Evolutionary conservation across 345 rosid genomes (phyloP), one percentile per base, ranked within the genome.

Genomic region (Euclidium syriacum): DNA sequence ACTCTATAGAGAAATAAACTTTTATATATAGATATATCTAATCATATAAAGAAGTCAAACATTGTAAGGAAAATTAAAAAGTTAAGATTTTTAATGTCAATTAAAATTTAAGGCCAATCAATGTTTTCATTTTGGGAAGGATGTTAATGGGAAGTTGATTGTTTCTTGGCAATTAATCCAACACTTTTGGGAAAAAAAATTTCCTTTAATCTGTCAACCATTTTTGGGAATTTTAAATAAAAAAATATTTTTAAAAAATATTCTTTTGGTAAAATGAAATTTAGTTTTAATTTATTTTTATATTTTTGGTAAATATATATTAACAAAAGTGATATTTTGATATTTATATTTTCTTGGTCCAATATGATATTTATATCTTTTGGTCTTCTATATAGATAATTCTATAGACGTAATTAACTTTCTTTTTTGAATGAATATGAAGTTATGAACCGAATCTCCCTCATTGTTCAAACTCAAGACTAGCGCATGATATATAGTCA

Each of bases 11-110:
- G 25, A 12, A 49, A 50, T 0, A 7, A 10, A 2, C 3, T 4
- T 4, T 14, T 51, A 15, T 18, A 22, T 26, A 14, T n/a, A 41
- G 6, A 43, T 43, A 56, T 48, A 34, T 15, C 43, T 58, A 39
- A 27, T 3, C 19, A 38, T 49, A 16, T 40, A 58, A 39, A 68
- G 71, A 36, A 41, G 65, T 50, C 46, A 33, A 68, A 32, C 53
- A 38, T 68, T 68, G 35, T 8, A 49, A 5, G 43, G 35, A 39
- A 30, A 34, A 4, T 3, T 2, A 11, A 43, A 34, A n/a, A 32
- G 38, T 43, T 32, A 29, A 10, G 15, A 22, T 22, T 23, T 38
- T 58, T 30, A 50, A 24, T 40, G 66, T 20, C 41, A 41, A 24
- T 18, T 41, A 11, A 32, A 22, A 2, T 5, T 48, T 20, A 5